phyloP scores from a whole-genome alignment of 768 basidiomycete species.

The Pleurotus giganteus region DNA sequence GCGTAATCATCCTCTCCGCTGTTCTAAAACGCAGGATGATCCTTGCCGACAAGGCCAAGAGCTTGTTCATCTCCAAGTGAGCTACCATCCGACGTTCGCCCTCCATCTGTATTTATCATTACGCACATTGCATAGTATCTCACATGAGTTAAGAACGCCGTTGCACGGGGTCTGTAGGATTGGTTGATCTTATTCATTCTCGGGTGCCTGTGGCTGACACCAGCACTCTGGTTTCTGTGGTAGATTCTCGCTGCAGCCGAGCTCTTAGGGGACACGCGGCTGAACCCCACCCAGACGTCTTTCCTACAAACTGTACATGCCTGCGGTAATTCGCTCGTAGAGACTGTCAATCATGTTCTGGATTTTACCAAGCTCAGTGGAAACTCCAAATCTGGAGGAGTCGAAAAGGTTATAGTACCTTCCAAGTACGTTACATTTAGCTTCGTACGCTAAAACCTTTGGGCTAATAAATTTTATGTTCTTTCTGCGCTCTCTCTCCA shows the following conservation, averaged over 20 bases:
- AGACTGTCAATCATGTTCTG: conserved; percentile 95
- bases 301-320: conserved; percentile 93
- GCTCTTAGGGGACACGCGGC: conserved; percentile 78
- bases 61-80: conserved; percentile 88
- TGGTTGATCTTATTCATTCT: neutral
- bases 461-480: neutral
- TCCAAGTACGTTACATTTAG: conserved; percentile 46
- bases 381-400: conserved; percentile 73
- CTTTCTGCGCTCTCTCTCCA: neutral
- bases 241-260: conserved; percentile 91
- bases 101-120: neutral
- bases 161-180: conserved; percentile 70
- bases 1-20: conserved; percentile 91
- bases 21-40: conserved; percentile 92
- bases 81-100: conserved; percentile 19
- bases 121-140: conserved; percentile 53
- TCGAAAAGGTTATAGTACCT: conserved; percentile 71
- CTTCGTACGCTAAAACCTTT: neutral
- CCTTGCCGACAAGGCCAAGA: conserved; percentile 92
- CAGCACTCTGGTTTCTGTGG: conserved; percentile 10
- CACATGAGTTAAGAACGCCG: conserved; percentile 88
- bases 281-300: conserved; percentile 79
- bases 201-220: neutral
- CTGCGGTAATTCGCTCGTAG: conserved; percentile 92
- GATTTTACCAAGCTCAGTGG: conserved; percentile 96